Conservation (phyloP, 345 rosid genomes). For the Populus pruinosa region DNA sequence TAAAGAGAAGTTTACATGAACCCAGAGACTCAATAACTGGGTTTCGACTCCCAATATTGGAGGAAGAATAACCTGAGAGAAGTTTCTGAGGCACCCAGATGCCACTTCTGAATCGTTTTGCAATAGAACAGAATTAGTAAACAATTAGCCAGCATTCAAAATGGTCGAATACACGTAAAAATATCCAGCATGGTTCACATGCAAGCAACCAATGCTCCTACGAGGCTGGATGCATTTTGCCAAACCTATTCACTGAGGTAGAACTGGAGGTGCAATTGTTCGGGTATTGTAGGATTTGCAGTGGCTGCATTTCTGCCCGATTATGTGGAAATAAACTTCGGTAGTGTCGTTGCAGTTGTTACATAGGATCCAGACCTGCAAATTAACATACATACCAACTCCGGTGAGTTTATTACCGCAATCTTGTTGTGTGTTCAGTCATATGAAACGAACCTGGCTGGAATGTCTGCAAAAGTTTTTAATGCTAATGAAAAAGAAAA, state of each 20-base stretch:
- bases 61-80: slow-evolving; percentile 7
- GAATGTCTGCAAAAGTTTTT: too few relatives aligned
- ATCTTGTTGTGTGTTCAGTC: too few relatives aligned
- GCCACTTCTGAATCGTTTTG: neutral
- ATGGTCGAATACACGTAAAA: neutral
- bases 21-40: neutral
- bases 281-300: slow-evolving; percentile 94
- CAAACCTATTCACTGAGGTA: slow-evolving; percentile 52
- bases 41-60: neutral
- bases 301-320: slow-evolving; percentile 90
- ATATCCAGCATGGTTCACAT: neutral
- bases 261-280: slow-evolving; percentile 73
- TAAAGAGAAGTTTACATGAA: slow-evolving; percentile 3
- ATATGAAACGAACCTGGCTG: too few relatives aligned
- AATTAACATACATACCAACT: neutral
- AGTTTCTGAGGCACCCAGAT: slow-evolving; percentile 1
- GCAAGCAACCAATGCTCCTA: neutral
- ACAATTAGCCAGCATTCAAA: neutral
- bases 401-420: too few relatives aligned
- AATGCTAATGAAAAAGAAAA: too few relatives aligned
- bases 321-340: slow-evolving; percentile 80
- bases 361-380: slow-evolving; percentile 96
- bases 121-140: neutral
- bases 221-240: neutral
- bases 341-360: slow-evolving; percentile 97